Evolutionary conservation across 345 rosid genomes (phyloP).

Genomic region (Gossypioides kirkii): DNA sequence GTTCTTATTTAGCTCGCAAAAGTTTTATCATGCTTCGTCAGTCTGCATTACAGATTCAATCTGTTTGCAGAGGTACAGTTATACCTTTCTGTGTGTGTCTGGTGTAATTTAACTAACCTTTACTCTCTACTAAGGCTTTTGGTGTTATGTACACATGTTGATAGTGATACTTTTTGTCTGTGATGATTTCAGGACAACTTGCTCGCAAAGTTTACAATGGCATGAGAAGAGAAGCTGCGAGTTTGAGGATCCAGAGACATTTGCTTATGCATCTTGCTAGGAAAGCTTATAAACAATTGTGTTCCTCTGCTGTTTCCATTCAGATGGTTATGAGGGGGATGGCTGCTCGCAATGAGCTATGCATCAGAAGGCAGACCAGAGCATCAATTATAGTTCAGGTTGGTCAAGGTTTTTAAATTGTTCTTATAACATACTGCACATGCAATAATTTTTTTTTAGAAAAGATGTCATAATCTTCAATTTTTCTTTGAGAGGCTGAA

Average conservation of each 20-base stretch:
- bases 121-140: not conserved
- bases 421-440: not conserved
- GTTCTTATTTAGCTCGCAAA: constrained; percentile 78
- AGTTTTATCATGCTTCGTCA: constrained; percentile 50
- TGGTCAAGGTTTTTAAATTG: constrained; percentile 11
- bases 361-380: constrained; percentile 63
- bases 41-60: constrained; percentile 68
- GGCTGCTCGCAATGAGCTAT: constrained; percentile 78
- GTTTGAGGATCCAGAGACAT: constrained; percentile 72
- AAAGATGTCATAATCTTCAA: not conserved
- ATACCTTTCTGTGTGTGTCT: constrained; percentile 2
- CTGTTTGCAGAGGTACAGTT: constrained; percentile 76
- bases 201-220: constrained; percentile 55
- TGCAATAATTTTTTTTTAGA: constrained; percentile 9
- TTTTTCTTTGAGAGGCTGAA: constrained; percentile 20
- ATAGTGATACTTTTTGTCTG: constrained; percentile 11
- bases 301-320: constrained; percentile 56
- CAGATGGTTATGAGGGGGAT: constrained; percentile 87
- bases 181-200: constrained; percentile 59
- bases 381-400: constrained; percentile 85
- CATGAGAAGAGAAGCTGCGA: constrained; percentile 75
- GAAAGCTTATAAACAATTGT: constrained; percentile 58
- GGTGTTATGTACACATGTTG: not conserved
- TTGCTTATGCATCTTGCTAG: constrained; percentile 75
- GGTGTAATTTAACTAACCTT: not conserved